Evolutionary conservation across 805 yeast genomes (phyloP).

Genomic region (Pichia kluyveri): DNA sequence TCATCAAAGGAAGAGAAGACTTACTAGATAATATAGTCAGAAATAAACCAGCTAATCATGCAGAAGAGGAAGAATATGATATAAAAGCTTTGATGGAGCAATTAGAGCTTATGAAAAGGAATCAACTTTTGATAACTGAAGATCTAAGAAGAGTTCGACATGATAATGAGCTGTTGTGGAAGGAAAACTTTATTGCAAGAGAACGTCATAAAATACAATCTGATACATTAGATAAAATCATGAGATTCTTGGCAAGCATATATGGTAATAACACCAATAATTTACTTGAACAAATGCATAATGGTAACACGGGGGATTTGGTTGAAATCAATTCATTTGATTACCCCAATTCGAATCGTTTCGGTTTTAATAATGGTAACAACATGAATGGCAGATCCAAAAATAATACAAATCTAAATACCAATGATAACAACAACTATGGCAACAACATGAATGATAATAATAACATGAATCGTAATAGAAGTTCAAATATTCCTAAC

Average conservation of each 20-base stretch:
- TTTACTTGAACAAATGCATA: slow-evolving; percentile 20
- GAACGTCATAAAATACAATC: slow-evolving; percentile 83
- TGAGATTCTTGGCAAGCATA: slow-evolving; percentile 78
- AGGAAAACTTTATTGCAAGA: slow-evolving; percentile 72
- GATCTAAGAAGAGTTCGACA: slow-evolving; percentile 75
- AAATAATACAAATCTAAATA: background rate
- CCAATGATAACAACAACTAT: background rate
- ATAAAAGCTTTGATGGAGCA: slow-evolving; percentile 53
- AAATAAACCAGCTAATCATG: slow-evolving; percentile 43
- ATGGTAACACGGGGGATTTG: slow-evolving; percentile 10
- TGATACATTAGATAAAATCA: slow-evolving; percentile 77
- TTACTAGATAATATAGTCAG: slow-evolving; percentile 78
- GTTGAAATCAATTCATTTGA: slow-evolving; percentile 12
- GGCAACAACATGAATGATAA: background rate
- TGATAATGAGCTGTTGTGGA: slow-evolving; percentile 89
- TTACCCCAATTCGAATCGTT: slow-evolving; percentile 1
- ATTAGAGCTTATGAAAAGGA: slow-evolving; percentile 63
- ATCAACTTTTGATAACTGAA: slow-evolving; percentile 74
- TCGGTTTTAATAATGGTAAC: slow-evolving; percentile 3
- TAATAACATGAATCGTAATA: background rate
- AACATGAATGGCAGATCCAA: background rate
- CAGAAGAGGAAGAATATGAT: slow-evolving; percentile 36
- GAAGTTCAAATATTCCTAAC: background rate
- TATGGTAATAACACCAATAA: slow-evolving; percentile 55
- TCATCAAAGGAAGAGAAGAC: slow-evolving; percentile 71